phyloP scores from a whole-genome alignment of 768 basidiomycete genomes.

The Neoboletus magnificus region DNA sequence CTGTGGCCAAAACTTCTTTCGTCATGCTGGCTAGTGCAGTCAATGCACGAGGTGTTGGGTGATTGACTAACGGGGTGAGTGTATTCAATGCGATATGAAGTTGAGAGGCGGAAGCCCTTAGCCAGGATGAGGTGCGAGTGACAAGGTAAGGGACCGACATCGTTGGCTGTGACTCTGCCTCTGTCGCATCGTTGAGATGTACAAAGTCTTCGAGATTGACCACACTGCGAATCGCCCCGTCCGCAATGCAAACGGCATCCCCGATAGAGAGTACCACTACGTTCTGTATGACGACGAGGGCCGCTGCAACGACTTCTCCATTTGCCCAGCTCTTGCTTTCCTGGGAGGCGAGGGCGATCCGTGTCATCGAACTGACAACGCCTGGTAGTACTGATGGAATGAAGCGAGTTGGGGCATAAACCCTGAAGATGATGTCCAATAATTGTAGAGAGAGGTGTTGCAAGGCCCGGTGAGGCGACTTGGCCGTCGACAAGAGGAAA shows the following conservation, averaged over 20 bases:
- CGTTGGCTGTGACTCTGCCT: constrained; percentile 17
- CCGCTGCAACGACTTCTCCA: constrained; percentile 59
- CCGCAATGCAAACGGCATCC: constrained; percentile 61
- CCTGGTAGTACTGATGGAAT: constrained; percentile 79
- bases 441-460: constrained; percentile 62
- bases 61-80: constrained; percentile 65
- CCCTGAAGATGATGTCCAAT: constrained; percentile 48
- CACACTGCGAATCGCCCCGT: constrained; percentile 55
- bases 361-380: constrained; percentile 72
- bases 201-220: constrained; percentile 63
- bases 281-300: constrained; percentile 55
- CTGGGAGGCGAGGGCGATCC: constrained; percentile 56
- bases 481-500: constrained; percentile 57
- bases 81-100: constrained; percentile 79
- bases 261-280: constrained; percentile 58
- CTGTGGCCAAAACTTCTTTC: constrained; percentile 46
- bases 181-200: constrained; percentile 25
- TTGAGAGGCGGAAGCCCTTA: constrained; percentile 78
- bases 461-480: constrained; percentile 56
- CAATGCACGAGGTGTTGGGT: constrained; percentile 67
- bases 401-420: constrained; percentile 50
- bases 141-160: constrained; percentile 44
- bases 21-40: constrained; percentile 57
- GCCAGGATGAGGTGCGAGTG: constrained; percentile 71
- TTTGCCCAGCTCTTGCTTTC: constrained; percentile 65